Percentiles rank a stretch among this genome's conserved stretches.
Evolutionary conservation across 805 yeast genomes (phyloP).

Genomic region (Yamadazyma philogaea): DNA sequence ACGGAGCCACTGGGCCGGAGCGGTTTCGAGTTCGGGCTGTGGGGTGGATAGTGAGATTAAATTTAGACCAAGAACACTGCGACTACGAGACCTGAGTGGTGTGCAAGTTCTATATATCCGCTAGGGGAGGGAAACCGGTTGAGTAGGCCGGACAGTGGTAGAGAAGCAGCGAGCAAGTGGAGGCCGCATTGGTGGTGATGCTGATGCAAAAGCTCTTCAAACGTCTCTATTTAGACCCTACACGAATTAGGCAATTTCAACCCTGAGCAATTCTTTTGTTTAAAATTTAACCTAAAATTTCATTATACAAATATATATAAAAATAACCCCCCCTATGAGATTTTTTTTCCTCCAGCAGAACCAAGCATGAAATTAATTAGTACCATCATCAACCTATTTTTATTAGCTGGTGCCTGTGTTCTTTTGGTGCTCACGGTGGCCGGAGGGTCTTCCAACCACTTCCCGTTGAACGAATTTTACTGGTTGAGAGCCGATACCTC

Average conservation of each 20-base stretch:
- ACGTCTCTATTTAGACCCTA: conserved; percentile 7
- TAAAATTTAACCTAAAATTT: conserved; percentile 8
- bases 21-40: too few species aligned
- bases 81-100: too few species aligned
- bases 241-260: conserved; percentile 9
- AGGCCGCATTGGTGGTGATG: not conserved
- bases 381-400: conserved; percentile 35
- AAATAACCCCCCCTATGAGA: conserved; percentile 2
- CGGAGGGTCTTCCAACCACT: conserved; percentile 57
- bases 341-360: not conserved
- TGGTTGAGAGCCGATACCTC: conserved; percentile 79
- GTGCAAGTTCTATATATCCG: too few species aligned
- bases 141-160: too few species aligned
- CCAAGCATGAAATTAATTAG: conserved; percentile 27
- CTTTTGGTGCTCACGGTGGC: conserved; percentile 57
- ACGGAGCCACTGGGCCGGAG: too few species aligned
- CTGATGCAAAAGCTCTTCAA: not conserved
- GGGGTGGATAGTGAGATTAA: too few species aligned
- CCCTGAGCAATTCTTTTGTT: conserved; percentile 8
- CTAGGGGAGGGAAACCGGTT: too few species aligned
- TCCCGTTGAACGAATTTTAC: conserved; percentile 67
- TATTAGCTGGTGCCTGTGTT: conserved; percentile 40
- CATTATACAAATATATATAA: conserved; percentile 5
- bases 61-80: too few species aligned
- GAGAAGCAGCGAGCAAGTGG: not conserved